Conservation (phyloP, 768 basidiomycete genomes). For the Boletellus ananiceps region DNA sequence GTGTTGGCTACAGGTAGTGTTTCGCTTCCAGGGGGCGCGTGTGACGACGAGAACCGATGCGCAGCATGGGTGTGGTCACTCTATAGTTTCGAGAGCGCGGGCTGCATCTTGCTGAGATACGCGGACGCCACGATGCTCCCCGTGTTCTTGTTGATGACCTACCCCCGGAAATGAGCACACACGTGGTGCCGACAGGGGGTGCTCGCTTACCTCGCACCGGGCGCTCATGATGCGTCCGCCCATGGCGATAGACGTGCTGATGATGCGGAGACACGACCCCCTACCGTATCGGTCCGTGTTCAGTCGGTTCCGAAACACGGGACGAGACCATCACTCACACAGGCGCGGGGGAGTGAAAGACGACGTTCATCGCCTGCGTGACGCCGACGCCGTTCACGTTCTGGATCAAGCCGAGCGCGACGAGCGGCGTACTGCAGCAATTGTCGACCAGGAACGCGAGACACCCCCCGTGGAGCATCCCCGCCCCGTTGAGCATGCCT, state of each 20-base stretch:
- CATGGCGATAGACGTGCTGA: slow-evolving; percentile 60
- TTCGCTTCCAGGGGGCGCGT: slow-evolving; percentile 8
- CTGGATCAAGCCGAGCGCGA: slow-evolving; percentile 58
- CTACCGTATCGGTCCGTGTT: slow-evolving; percentile 30
- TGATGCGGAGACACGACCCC: slow-evolving; percentile 54
- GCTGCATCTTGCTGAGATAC: slow-evolving; percentile 72
- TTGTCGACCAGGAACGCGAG: slow-evolving; percentile 72
- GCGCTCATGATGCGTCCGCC: slow-evolving; percentile 70
- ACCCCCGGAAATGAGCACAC: neutral
- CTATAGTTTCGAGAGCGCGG: slow-evolving; percentile 45
- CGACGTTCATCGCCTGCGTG: slow-evolving; percentile 64
- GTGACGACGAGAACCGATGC: slow-evolving; percentile 1
- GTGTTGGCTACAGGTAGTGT: slow-evolving; percentile 12
- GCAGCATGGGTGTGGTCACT: neutral
- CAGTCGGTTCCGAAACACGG: neutral
- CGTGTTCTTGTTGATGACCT: slow-evolving; percentile 58
- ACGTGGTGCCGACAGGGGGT: too few species aligned
- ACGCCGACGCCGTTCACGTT: slow-evolving; percentile 69
- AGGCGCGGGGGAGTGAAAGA: slow-evolving; percentile 66
- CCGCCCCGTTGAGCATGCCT: slow-evolving; percentile 75
- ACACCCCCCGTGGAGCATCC: slow-evolving; percentile 74
- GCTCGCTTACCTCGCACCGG: slow-evolving; percentile 56
- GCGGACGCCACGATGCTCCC: slow-evolving; percentile 63
- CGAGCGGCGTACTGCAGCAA: slow-evolving; percentile 64
- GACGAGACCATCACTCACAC: slow-evolving; percentile 37